Evolutionary conservation across 139 green algal genomes (phyloP).

Genomic region (Pleodorina starrii): DNA sequence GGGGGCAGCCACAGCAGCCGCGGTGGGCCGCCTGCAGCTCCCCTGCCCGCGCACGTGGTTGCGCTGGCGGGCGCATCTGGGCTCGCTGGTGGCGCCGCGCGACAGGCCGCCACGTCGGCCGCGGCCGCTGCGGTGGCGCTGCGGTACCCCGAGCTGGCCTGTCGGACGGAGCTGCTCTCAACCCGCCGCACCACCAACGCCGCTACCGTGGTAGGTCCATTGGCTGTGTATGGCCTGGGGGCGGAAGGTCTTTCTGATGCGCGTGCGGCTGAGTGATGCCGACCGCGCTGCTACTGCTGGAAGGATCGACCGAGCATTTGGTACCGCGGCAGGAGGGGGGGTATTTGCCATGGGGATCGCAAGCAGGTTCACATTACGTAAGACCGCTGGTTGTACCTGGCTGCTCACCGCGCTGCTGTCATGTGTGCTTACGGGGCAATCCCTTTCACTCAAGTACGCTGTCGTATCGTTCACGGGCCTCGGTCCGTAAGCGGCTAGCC

Average conservation of each 20-base stretch:
- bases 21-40: not conserved
- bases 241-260: not conserved
- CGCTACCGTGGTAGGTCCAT: not conserved
- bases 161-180: slow-evolving; percentile 6
- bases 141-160: not conserved
- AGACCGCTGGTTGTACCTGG: too few relatives aligned
- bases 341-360: too few relatives aligned
- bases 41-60: not conserved
- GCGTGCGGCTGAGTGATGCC: not conserved
- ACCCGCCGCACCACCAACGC: not conserved
- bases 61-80: not conserved
- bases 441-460: too few relatives aligned
- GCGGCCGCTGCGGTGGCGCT: not conserved
- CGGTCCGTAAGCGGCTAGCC: not conserved
- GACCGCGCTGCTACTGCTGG: not conserved
- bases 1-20: not conserved
- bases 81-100: not conserved
- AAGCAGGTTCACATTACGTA: too few relatives aligned
- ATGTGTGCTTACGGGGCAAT: too few relatives aligned
- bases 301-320: not conserved
- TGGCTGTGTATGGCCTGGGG: not conserved
- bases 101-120: too few relatives aligned
- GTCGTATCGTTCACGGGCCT: not conserved
- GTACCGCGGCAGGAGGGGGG: not conserved
- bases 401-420: too few relatives aligned